Percentiles rank a stretch among this genome's conserved stretches.
Conservation (phyloP, 2,329 filamentous ascomycete genomes). For the Tricladium varicosporioides region DNA sequence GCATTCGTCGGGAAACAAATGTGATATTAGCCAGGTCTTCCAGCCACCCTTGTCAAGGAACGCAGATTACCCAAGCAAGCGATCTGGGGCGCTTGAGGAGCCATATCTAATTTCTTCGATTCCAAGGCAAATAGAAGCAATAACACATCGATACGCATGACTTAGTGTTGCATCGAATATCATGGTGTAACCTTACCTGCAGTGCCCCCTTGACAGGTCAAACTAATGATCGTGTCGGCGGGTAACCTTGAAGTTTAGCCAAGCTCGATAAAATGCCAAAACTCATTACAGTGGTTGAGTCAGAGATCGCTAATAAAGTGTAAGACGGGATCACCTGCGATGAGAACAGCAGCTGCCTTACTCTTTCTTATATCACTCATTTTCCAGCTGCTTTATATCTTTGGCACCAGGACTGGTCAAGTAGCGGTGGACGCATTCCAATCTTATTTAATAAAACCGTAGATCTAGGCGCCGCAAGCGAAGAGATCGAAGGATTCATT, state of each 20-base stretch:
- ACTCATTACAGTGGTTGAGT: neutral
- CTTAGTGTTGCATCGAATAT: neutral
- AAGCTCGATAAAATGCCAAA: neutral
- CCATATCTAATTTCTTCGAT: neutral
- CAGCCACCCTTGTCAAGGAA: neutral
- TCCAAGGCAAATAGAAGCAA: neutral
- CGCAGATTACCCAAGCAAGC: neutral
- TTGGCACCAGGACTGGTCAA: neutral
- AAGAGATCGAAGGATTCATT: constrained; percentile 8
- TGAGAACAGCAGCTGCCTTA: neutral
- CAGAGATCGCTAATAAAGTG: neutral
- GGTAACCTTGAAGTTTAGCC: neutral
- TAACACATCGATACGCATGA: neutral
- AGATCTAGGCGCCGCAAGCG: constrained; percentile 7
- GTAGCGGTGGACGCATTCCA: neutral
- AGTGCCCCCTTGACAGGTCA: neutral
- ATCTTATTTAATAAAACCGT: constrained; percentile 2
- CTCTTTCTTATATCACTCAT: neutral
- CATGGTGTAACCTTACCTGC: neutral
- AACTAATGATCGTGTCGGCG: neutral
- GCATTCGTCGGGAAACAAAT: neutral
- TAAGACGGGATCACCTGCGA: neutral
- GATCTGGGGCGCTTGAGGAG: neutral
- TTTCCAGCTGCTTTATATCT: neutral
- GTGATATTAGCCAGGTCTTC: neutral